Evolutionary conservation across 2,329 filamentous ascomycete species (phyloP), one percentile per base, ranked within the genome.

Genomic region (Emergomyces orientalis): DNA sequence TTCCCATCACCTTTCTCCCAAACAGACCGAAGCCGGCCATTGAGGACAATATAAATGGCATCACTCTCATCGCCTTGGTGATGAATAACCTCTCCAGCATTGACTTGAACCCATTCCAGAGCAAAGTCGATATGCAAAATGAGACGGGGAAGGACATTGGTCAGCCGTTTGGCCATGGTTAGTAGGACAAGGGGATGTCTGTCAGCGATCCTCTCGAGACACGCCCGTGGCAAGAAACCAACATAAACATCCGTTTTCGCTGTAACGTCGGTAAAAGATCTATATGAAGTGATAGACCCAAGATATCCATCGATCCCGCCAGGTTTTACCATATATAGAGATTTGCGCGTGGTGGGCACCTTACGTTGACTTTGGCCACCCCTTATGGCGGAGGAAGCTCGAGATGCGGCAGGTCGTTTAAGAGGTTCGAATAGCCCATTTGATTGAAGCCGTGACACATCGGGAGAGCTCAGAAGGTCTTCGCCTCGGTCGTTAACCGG

Each of bases 211-310:
- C 91, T 85, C 72, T 99, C 94, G 34, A 99, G 81, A 0, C 91
- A 89, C 0, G 86, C 83, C 37, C 91, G 84, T 0, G 94, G 94
- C 14, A 99, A 79, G 67, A 99, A 99, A 0, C 94, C 94, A 17
- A 99, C 94, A 70, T 97, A 97, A 1, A 97, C 94, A 75, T 99
- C 94, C 0, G 95, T 99, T 77, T 97, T 97, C 2, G 94, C 95
- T 45, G 93, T 89, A 1, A 99, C 92, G 71, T 97, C 93, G 25
- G 96, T 94, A 72, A 97, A 97, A 0, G 94, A 99, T 32, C 94
- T 83, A 73, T 97, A 96, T 0, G 92, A 96, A 2, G 94, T 96
- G 22, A 99, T 88, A 0, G 91, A 94, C 5, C 94, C 92, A 39
- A 97, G 86, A 70, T 99, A 99, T 0, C 94, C 95, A 60, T 94